Evolutionary conservation across 495 filamentous ascomycete species (phyloP).

Genomic region (Sphaerosporella brunnea): DNA sequence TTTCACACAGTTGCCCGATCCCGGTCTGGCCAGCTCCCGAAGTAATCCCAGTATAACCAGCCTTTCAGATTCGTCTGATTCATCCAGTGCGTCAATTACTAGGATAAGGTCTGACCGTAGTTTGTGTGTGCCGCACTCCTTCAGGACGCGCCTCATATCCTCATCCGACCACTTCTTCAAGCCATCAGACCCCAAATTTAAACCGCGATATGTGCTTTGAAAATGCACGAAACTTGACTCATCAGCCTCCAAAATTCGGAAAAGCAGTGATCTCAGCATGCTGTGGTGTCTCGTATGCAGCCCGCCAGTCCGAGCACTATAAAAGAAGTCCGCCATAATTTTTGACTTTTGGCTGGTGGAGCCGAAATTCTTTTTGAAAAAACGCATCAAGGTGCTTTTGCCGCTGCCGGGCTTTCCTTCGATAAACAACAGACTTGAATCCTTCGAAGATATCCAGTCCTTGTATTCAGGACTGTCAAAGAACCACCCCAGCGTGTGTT

Average conservation of each 20-base stretch:
- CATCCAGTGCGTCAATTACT: conserved; percentile 3
- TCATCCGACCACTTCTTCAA: no score
- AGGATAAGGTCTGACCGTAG: no score
- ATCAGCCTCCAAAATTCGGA: not conserved
- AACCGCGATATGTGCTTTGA: not conserved
- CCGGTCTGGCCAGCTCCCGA: not conserved
- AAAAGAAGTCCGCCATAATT: conserved; percentile 3
- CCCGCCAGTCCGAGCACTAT: not conserved
- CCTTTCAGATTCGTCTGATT: not conserved
- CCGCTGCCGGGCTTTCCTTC: conserved; percentile 12
- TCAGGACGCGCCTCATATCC: no score
- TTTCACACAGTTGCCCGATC: not conserved
- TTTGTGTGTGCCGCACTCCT: no score
- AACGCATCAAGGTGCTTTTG: conserved; percentile 7
- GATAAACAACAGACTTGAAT: conserved; percentile 3
- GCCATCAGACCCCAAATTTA: no score
- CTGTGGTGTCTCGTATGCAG: not conserved
- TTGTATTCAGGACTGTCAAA: conserved; percentile 3
- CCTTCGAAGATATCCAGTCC: not conserved
- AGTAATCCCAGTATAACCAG: not conserved
- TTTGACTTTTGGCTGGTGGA: not conserved
- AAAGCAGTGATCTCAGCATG: conserved; percentile 1
- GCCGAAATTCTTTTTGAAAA: not conserved
- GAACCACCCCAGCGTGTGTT: not conserved
- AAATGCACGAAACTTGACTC: conserved; percentile 5